Evolutionary conservation across 805 yeast genomes (phyloP).

Genomic region (Metschnikowia lochheadii): DNA sequence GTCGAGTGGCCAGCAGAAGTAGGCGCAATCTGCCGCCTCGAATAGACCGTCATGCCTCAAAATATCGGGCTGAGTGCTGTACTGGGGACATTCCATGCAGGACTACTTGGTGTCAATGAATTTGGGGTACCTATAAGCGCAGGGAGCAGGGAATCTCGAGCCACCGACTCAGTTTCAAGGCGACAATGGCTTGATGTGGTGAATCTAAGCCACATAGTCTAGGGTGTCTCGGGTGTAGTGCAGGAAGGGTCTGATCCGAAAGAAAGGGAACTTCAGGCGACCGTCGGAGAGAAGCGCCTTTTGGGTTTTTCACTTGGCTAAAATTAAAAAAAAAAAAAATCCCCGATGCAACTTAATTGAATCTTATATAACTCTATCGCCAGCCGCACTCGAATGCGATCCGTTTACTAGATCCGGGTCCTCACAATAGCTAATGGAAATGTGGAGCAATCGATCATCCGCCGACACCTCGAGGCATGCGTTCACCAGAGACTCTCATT

Average conservation of each 20-base stretch:
- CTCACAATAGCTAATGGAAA: not conserved
- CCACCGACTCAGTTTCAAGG: not conserved
- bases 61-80: not conserved
- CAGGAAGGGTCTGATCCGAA: not conserved
- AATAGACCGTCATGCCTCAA: not conserved
- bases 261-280: constrained; percentile 1
- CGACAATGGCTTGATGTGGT: not conserved
- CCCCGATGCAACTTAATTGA: constrained; percentile 1
- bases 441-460: not conserved
- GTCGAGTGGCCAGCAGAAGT: not conserved
- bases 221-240: not conserved
- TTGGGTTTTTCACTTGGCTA: not conserved
- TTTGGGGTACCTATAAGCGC: constrained; percentile 4
- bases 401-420: not conserved
- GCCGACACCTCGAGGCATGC: constrained; percentile 1
- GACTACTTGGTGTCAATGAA: not conserved
- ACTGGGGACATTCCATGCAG: not conserved
- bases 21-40: constrained; percentile 1
- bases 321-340: not conserved
- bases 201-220: not conserved
- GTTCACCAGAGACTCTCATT: not conserved
- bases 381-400: not conserved
- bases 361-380: constrained; percentile 1
- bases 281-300: not conserved
- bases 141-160: constrained; percentile 1